Conservation (phyloP, 2,329 filamentous ascomycete species). For the Fusarium sp. region DNA sequence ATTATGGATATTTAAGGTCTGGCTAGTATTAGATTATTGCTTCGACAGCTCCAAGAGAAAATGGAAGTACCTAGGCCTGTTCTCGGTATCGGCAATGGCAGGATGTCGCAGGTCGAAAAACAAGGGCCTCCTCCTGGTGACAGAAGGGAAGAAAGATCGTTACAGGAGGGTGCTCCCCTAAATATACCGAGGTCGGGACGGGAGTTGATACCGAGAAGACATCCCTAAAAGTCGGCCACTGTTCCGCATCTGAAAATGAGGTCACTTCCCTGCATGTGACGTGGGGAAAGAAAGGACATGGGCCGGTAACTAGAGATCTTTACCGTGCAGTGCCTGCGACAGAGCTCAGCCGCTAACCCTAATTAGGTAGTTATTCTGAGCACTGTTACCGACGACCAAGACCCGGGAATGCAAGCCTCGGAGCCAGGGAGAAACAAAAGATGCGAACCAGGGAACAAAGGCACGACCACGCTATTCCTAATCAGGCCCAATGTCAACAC, state of each 20-base stretch:
- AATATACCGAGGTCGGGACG: slow-evolving; percentile 43
- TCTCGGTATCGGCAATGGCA: slow-evolving; percentile 32
- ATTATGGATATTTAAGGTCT: slow-evolving; percentile 28
- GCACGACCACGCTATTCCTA: slow-evolving; percentile 38
- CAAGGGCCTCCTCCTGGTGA: background rate
- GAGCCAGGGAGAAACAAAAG: slow-evolving; percentile 43
- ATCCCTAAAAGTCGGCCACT: slow-evolving; percentile 32
- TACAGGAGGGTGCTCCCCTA: slow-evolving; percentile 9
- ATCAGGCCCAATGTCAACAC: slow-evolving; percentile 49
- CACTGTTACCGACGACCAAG: background rate
- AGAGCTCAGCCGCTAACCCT: background rate
- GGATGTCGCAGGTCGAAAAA: slow-evolving; percentile 22
- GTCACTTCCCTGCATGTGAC: slow-evolving; percentile 47
- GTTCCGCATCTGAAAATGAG: slow-evolving; percentile 46
- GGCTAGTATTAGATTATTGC: background rate
- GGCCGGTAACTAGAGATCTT: slow-evolving; percentile 13
- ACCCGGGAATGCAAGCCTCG: slow-evolving; percentile 26
- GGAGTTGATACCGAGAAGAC: slow-evolving; percentile 35
- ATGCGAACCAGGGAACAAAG: slow-evolving; percentile 24
- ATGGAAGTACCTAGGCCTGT: slow-evolving; percentile 2
- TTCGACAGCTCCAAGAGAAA: background rate
- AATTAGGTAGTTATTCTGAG: slow-evolving; percentile 23
- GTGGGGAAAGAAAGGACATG: slow-evolving; percentile 33
- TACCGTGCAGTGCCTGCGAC: background rate
- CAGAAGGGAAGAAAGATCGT: background rate